phyloP scores from a whole-genome alignment of 1,284 basidiomycete species.

The Moniliella sp. region DNA sequence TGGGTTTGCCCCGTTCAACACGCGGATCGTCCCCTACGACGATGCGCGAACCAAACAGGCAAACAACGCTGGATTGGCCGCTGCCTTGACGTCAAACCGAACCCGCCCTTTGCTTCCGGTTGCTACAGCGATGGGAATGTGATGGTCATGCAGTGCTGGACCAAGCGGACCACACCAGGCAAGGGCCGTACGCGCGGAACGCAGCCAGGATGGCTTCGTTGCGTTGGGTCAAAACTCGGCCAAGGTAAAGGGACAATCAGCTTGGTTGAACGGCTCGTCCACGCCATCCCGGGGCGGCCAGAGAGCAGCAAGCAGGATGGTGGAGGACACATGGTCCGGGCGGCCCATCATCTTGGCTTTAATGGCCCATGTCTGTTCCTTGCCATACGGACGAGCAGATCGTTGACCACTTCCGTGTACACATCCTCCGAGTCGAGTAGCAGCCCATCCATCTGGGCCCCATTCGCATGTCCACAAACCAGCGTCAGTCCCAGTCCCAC shows the following conservation, averaged over 20 bases:
- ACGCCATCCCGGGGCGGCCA: slow-evolving; percentile 15
- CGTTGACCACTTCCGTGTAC: slow-evolving; percentile 28
- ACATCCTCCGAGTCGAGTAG: slow-evolving; percentile 31
- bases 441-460: slow-evolving; percentile 28
- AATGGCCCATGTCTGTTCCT: slow-evolving; percentile 33
- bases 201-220: slow-evolving; percentile 21
- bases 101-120: slow-evolving; percentile 29
- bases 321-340: slow-evolving; percentile 20
- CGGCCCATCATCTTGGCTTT: slow-evolving; percentile 32
- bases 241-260: slow-evolving; percentile 27
- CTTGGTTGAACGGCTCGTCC: slow-evolving; percentile 8
- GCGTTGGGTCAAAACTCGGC: slow-evolving; percentile 21
- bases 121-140: slow-evolving; percentile 31
- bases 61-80: slow-evolving; percentile 15
- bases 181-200: slow-evolving; percentile 22
- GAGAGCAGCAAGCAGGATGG: slow-evolving; percentile 18
- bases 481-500: no score
- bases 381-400: slow-evolving; percentile 29
- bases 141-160: slow-evolving; percentile 24
- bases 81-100: slow-evolving; percentile 27
- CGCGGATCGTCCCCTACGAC: slow-evolving; percentile 28
- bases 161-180: slow-evolving; percentile 23
- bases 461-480: no score
- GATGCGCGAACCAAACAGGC: slow-evolving; percentile 13
- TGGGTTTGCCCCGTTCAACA: slow-evolving; percentile 25